phyloP scores from a whole-genome alignment of 805 yeast genomes.

The Lachancea lanzarotensis region DNA sequence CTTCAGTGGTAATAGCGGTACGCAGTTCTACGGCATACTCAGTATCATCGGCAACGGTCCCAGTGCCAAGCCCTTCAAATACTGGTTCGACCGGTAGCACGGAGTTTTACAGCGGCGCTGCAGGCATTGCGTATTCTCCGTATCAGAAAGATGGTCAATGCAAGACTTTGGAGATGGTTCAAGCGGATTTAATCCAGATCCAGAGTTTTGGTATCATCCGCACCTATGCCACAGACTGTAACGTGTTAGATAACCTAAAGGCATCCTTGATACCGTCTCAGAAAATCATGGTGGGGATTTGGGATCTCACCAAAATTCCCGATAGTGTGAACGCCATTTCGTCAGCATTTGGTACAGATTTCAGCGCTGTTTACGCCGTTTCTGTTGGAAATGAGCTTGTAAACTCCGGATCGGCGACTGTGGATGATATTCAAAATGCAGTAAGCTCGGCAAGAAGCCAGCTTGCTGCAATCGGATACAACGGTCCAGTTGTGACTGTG shows the following conservation, averaged over 20 bases:
- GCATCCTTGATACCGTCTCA: conserved; percentile 60
- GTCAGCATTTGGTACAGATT: conserved; percentile 41
- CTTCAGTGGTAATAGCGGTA: background rate
- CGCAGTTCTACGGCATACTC: background rate
- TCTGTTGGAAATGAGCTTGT: conserved; percentile 83
- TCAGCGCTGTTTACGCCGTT: conserved; percentile 30
- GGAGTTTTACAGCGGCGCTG: conserved; percentile 6
- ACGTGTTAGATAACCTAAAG: conserved; percentile 49
- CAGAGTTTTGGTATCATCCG: conserved; percentile 48
- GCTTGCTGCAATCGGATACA: conserved; percentile 58
- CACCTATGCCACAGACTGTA: conserved; percentile 77
- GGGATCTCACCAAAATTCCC: conserved; percentile 61
- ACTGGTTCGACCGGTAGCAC: background rate
- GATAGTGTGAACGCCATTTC: conserved; percentile 46
- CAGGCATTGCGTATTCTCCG: conserved; percentile 48
- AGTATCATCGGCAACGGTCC: background rate
- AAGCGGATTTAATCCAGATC: conserved; percentile 49
- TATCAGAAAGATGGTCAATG: conserved; percentile 58
- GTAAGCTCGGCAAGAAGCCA: conserved; percentile 49
- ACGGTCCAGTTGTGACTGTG: conserved; percentile 65
- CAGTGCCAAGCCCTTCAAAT: background rate
- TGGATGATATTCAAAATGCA: conserved; percentile 48
- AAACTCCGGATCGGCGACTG: conserved; percentile 47
- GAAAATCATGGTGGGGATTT: conserved; percentile 68
- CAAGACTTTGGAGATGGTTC: conserved; percentile 46